phyloP scores from a whole-genome alignment of 768 basidiomycete genomes.

The Sporobolomyces roseus region DNA sequence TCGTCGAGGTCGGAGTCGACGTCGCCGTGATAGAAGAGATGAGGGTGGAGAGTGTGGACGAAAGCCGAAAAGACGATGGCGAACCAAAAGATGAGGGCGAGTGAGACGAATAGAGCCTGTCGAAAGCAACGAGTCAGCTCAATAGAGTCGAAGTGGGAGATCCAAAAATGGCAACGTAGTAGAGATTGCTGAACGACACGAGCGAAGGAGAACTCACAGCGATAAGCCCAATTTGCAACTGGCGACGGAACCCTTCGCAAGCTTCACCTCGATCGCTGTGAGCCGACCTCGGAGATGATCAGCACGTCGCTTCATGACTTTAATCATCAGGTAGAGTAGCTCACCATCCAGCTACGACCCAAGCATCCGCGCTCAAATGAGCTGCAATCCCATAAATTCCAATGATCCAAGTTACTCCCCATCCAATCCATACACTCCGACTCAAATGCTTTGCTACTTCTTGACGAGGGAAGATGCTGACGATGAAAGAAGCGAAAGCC shows the following conservation, averaged over 20 bases:
- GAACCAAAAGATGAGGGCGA: conserved; percentile 28
- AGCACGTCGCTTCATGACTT: neutral
- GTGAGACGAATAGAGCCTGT: conserved; percentile 23
- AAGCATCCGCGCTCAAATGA: conserved; percentile 4
- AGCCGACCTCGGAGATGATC: neutral
- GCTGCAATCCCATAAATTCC: conserved; percentile 19
- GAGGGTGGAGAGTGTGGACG: conserved; percentile 32
- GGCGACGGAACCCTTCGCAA: neutral
- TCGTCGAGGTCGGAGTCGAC: conserved; percentile 22
- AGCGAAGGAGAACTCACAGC: neutral
- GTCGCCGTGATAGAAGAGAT: conserved; percentile 30
- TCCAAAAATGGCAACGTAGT: too few species aligned
- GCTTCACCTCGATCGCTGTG: conserved; percentile 8
- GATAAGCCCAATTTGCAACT: conserved; percentile 7
- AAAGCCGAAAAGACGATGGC: conserved; percentile 23
- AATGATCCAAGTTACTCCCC: conserved; percentile 19
- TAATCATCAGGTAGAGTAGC: neutral
- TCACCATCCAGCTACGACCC: neutral
- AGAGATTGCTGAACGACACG: neutral
- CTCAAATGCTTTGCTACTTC: conserved; percentile 20
- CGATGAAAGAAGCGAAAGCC: conserved; percentile 4
- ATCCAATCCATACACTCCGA: conserved; percentile 18
- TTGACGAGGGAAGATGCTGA: conserved; percentile 8
- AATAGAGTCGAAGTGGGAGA: neutral
- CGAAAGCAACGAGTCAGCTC: neutral